Evolutionary conservation across 2,329 filamentous ascomycete species (phyloP).

Genomic region (Epichloe baconii): DNA sequence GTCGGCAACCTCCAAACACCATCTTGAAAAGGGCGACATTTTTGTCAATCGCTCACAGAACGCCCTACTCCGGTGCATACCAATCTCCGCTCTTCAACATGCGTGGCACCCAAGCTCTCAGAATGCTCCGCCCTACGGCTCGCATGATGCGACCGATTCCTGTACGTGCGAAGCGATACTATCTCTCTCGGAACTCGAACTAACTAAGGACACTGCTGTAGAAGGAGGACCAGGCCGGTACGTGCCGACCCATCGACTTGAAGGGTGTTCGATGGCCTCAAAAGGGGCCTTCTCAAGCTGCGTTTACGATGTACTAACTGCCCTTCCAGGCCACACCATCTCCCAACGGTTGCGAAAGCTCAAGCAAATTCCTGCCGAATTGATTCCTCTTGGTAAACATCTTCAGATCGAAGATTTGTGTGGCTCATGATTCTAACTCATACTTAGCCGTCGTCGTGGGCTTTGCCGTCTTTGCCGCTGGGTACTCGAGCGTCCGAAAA

Average conservation of each 20-base stretch:
- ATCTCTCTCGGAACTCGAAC: conserved; percentile 8
- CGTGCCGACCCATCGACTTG: conserved; percentile 20
- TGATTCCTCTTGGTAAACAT: conserved; percentile 75
- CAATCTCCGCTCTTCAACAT: conserved; percentile 30
- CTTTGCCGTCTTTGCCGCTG: conserved; percentile 69
- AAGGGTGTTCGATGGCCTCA: not conserved
- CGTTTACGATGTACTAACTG: not conserved
- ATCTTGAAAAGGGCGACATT: conserved; percentile 15
- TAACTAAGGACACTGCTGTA: conserved; percentile 22
- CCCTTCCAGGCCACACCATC: conserved; percentile 70
- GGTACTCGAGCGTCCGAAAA: conserved; percentile 74
- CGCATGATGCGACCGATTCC: conserved; percentile 60
- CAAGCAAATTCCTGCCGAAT: conserved; percentile 82
- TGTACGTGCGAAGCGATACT: conserved; percentile 33
- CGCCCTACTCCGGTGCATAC: conserved; percentile 11
- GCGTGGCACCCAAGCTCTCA: conserved; percentile 52
- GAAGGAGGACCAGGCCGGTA: conserved; percentile 58
- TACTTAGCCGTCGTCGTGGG: conserved; percentile 65
- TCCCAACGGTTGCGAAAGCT: conserved; percentile 87
- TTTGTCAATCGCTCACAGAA: conserved; percentile 18
- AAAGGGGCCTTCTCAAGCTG: not conserved
- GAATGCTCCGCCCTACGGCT: conserved; percentile 53
- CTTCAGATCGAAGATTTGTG: not conserved
- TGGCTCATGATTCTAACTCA: conserved; percentile 1
- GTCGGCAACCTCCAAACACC: conserved; percentile 20